These are phyloP conservation scores for Trichoderma harzianum DNA, from an alignment of 2,329 filamentous ascomycete genomes.

Conservation along the genomic window DNA sequence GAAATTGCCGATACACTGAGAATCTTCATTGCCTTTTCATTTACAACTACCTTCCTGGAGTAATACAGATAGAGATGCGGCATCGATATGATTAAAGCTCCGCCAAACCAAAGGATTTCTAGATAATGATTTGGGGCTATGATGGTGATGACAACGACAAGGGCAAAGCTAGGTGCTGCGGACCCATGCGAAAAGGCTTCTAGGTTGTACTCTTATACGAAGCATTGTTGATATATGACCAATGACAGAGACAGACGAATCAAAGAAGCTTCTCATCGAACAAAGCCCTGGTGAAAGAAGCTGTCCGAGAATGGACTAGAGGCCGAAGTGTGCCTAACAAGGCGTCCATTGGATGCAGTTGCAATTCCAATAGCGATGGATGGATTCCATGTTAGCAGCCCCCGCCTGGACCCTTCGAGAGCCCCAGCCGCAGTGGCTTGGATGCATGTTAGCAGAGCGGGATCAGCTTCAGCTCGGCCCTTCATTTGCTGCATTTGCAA, in stretches of 20 bases:
- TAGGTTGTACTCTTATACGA: not conserved
- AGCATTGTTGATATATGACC: not conserved
- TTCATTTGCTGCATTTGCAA: not conserved
- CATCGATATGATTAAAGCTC: not conserved
- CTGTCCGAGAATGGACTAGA: not conserved
- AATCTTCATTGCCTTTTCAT: not conserved
- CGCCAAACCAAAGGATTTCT: not conserved
- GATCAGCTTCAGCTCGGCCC: conserved; percentile 5
- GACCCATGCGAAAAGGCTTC: not conserved
- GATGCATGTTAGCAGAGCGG: not conserved
- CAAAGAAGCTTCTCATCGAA: not conserved
- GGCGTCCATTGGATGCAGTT: not conserved
- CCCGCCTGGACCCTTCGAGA: not conserved
- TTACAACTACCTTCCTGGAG: not conserved
- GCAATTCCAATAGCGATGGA: not conserved
- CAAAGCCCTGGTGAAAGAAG: not conserved
- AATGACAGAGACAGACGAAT: not conserved
- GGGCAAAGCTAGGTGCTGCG: not conserved
- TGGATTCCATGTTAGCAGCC: not conserved
- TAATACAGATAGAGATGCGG: not conserved
- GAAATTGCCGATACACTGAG: not conserved
- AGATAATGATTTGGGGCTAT: not conserved
- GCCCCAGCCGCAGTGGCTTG: conserved; percentile 13
- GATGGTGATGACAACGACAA: not conserved
- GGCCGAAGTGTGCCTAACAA: not conserved